Percentiles rank a stretch among this genome's conserved stretches.
phyloP scores from a whole-genome alignment of 2,329 filamentous ascomycete species.

The Pseudogymnoascus sp. region DNA sequence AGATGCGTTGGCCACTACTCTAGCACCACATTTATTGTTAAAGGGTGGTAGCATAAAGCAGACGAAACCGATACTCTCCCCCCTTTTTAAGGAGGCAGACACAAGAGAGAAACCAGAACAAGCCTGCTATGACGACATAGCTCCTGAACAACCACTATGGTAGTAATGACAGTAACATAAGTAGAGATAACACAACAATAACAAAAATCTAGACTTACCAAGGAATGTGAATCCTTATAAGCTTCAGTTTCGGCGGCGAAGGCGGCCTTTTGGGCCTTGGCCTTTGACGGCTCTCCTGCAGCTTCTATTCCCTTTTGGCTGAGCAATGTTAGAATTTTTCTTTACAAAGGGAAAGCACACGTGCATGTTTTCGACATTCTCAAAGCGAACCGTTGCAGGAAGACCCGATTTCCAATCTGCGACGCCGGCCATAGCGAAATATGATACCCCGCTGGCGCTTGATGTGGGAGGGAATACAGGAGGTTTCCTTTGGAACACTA shows the following conservation, averaged over 20 bases:
- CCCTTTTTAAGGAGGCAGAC: not conserved
- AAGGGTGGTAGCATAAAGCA: not conserved
- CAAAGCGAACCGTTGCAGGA: conserved; percentile 46
- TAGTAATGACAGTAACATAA: not conserved
- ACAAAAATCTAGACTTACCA: conserved; percentile 39
- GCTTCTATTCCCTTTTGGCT: conserved; percentile 25
- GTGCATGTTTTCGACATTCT: conserved; percentile 57
- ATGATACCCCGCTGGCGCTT: not conserved
- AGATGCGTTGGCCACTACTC: not conserved
- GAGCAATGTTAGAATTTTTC: not conserved
- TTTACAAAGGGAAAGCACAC: conserved; percentile 24
- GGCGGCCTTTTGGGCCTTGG: conserved; percentile 45
- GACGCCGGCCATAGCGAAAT: conserved; percentile 20
- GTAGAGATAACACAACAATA: conserved; percentile 12
- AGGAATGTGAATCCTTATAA: conserved; percentile 50
- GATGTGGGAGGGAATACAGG: not conserved
- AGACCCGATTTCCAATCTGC: conserved; percentile 26
- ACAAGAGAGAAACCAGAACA: not conserved
- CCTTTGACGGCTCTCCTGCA: conserved; percentile 38
- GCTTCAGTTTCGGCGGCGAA: conserved; percentile 60
- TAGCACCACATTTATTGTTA: not conserved
- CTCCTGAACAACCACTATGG: not conserved
- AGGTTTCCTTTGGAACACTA: not conserved
- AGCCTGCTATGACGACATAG: not conserved
- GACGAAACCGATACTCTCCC: not conserved